Evolutionary conservation across 495 filamentous ascomycete species (phyloP).

Genomic region (Neurospora intermedia): DNA sequence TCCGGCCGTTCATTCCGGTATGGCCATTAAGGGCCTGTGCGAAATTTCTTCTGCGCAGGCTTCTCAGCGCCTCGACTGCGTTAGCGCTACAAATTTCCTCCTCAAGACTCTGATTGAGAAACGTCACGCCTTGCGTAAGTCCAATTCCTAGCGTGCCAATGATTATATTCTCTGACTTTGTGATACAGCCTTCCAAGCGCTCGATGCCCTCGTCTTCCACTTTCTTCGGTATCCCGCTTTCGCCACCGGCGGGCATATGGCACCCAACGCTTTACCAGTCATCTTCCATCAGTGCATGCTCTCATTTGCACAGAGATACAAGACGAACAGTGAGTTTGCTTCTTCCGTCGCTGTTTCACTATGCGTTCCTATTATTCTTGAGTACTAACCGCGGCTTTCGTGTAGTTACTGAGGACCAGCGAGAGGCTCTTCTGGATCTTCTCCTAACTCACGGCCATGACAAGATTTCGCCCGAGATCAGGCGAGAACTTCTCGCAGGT

Average conservation of each 20-base stretch:
- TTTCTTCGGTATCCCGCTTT: constrained; percentile 78
- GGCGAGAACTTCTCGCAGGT: constrained; percentile 82
- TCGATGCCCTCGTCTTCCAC: constrained; percentile 92
- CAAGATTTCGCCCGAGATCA: constrained; percentile 79
- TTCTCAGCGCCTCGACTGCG: constrained; percentile 56
- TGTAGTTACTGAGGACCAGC: constrained; percentile 49
- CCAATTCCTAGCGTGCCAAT: neutral
- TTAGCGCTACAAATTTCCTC: constrained; percentile 82
- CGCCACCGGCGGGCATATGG: constrained; percentile 8
- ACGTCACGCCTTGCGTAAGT: constrained; percentile 76
- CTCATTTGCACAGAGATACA: constrained; percentile 86
- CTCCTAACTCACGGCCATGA: constrained; percentile 80
- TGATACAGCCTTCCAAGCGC: constrained; percentile 57
- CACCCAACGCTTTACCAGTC: constrained; percentile 40
- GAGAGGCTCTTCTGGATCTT: constrained; percentile 84
- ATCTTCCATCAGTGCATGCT: constrained; percentile 82
- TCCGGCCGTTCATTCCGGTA: constrained; percentile 85
- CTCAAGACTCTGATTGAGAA: constrained; percentile 90
- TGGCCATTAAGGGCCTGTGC: constrained; percentile 79
- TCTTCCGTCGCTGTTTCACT: neutral
- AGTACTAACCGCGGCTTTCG: neutral
- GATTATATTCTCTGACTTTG: neutral
- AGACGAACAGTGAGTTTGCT: constrained; percentile 56
- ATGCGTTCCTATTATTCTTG: neutral
- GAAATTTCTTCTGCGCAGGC: constrained; percentile 87